Base-by-base conservation (phyloP, 352 stramenopile species). In the Globisporangium heterothallicum region DNA sequence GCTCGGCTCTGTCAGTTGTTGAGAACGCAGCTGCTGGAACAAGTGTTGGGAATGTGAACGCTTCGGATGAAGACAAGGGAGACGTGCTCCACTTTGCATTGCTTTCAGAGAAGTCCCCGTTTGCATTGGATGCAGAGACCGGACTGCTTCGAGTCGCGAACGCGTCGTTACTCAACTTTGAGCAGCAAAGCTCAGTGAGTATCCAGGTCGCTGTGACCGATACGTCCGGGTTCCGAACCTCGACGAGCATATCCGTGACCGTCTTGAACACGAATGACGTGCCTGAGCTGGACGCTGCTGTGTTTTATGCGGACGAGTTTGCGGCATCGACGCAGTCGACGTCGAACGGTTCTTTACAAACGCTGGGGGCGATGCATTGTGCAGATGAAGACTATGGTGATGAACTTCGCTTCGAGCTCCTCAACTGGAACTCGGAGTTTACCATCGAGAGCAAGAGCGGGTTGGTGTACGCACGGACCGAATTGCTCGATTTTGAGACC, bases 401-500 rank as follows among this genome's bases (percentile, higher is more conserved):
- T 6, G 49, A 70, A n/a, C 19, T 86, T 8, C 36, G 36, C 1
- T 84, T 75, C 42, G 21, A 38, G 0, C 24, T 86, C 14, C 4
- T 68, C 0, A 66, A 50, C 38, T 47, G 66, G n/a, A 56, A 25
- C 0, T 3, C 36, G 0, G 21, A 34, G 2, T 76, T 83, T 22
- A 43, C 58, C 0, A 35, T 86, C 0, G 72, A 84, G 53, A 48
- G 38, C 6, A 73, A 61, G 24, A 82, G 61, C 22, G 75, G 75
- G 12, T 44, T 69, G 13, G 8, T 86, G 6, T 73, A 78, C 35
- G 64, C 72, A 0, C 59, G 77, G 49, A 66, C 60, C 7, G 26
- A n/a, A 1, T 14, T 49, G 30, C 45, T 86, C 8, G 70, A 86
- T 51, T 86, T 84, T 29, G 75, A 86, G 47, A 58, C 49, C 0